Base-by-base conservation (phyloP, 1,284 basidiomycete species). In the Mycena sp. region DNA sequence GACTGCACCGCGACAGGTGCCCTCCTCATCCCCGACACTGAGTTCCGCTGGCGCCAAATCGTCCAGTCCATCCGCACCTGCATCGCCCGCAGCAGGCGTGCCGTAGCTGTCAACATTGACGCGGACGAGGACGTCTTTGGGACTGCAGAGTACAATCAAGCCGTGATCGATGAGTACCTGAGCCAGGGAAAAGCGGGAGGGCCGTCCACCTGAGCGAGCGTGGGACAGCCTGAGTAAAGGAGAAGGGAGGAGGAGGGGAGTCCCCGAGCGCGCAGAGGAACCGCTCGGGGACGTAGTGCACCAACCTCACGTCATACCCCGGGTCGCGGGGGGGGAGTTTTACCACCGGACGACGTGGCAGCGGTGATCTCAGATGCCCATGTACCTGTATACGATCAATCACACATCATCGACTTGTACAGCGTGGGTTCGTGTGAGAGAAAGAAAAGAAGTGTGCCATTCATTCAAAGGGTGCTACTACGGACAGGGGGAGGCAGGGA, bases 341-440 rank as follows among this genome's bases (percentile, higher is more conserved):
- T 41, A 49, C 55, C 26, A 21, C 44, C 35, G 23, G 10, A 53
- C n/a, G n/a, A n/a, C 44, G 37, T 17, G 1, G 35, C 26, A 19
- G 43, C 44, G 23, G 49, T 59, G 41, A 61, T 53, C 55, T 12
- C 55, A 58, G 58, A 54, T 40, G 49, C 32, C 10, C 50, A 46
- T 49, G 44, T 64, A 53, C 37, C 17, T 29, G 19, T 19, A 16
- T 43, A 51, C 48, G 25, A 25, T 19, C 51, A 54, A 58, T 48
- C 49, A 37, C 43, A 52, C 23, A 55, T 54, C n/a, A 11, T 64
- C 55, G 62, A 64, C 51, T 41, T 64, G 62, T 64, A 59, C 23
- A 45, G 49, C 21, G 51, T 64, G 62, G 41, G 38, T 9, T 17
- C 49, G 50, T 17, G 46, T 21, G 51, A 48, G 37, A n/a, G 26